Evolutionary conservation across 2,329 filamentous ascomycete species (phyloP).

Genomic region (Sphaceloma murrayae): DNA sequence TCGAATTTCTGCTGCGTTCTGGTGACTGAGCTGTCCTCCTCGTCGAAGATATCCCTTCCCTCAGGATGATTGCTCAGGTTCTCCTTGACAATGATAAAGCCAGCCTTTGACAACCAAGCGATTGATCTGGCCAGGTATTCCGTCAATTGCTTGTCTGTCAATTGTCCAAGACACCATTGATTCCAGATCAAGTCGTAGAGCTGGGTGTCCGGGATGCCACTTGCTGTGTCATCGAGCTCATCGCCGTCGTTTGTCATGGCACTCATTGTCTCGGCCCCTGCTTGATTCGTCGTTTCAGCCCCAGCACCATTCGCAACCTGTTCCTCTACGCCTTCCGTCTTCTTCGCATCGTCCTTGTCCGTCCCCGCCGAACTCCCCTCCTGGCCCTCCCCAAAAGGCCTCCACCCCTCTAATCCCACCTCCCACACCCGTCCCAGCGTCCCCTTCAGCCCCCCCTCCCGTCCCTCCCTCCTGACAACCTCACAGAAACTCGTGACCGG

Average conservation of each 20-base stretch:
- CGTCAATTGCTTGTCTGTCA: slow-evolving; percentile 64
- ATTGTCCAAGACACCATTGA: slow-evolving; percentile 82
- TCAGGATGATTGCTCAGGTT: slow-evolving; percentile 52
- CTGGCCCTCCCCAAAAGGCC: slow-evolving; percentile 21
- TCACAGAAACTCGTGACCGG: slow-evolving; percentile 73
- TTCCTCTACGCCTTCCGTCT: background rate
- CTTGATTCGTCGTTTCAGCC: background rate
- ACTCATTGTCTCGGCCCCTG: no score
- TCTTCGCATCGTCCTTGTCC: slow-evolving; percentile 15
- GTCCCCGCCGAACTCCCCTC: no score
- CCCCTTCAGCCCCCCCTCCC: slow-evolving; percentile 26
- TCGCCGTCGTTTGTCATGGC: no score
- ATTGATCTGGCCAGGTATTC: slow-evolving; percentile 56
- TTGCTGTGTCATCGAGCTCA: background rate
- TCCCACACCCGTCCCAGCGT: slow-evolving; percentile 56
- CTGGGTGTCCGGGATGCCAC: slow-evolving; percentile 18
- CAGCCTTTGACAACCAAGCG: slow-evolving; percentile 36
- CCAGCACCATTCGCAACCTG: background rate
- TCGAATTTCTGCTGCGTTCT: slow-evolving; percentile 64
- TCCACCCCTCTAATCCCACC: slow-evolving; percentile 65
- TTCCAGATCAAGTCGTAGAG: slow-evolving; percentile 77
- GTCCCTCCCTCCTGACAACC: slow-evolving; percentile 38
- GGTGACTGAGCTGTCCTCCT: slow-evolving; percentile 67
- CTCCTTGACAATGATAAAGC: slow-evolving; percentile 68
- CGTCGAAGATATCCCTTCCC: slow-evolving; percentile 61